Evolutionary conservation across 164 flowering plant genomes (phyloP).

Genomic region (Taxillus chinensis): DNA sequence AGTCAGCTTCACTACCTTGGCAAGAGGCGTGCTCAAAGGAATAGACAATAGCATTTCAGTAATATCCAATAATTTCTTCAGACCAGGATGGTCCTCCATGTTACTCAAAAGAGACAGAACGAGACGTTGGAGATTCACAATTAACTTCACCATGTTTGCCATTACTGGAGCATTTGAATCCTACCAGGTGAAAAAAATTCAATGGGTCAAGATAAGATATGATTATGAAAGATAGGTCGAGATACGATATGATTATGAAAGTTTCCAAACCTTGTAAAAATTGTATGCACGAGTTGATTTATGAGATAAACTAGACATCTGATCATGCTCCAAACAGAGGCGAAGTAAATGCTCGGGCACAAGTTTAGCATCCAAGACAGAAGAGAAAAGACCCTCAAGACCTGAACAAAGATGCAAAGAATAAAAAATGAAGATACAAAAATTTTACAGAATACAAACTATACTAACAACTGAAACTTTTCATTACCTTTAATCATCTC

Average conservation of each 20-base stretch:
- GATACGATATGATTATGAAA: background rate
- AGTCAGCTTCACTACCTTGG: constrained; percentile 45
- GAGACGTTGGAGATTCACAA: constrained; percentile 30
- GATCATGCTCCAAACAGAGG: constrained; percentile 53
- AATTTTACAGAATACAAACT: background rate
- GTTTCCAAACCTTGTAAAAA: constrained; percentile 63
- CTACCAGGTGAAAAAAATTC: constrained; percentile 14
- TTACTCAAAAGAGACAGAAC: constrained; percentile 39
- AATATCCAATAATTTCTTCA: constrained; percentile 53
- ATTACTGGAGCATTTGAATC: constrained; percentile 63
- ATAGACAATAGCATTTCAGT: constrained; percentile 57
- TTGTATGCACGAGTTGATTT: constrained; percentile 29
- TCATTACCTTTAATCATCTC: constrained; percentile 41
- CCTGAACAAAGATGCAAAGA: constrained; percentile 28
- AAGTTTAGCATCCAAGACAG: constrained; percentile 52
- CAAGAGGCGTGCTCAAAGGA: constrained; percentile 59
- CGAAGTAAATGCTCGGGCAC: constrained; percentile 65
- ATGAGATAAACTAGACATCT: constrained; percentile 21
- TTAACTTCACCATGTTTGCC: constrained; percentile 55
- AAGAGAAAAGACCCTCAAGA: constrained; percentile 28
- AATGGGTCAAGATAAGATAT: background rate
- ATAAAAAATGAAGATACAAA: background rate
- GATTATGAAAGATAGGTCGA: background rate
- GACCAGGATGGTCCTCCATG: constrained; percentile 69
- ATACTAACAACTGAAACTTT: background rate